Base-by-base conservation (phyloP, 495 filamentous ascomycete genomes). In the Lichenothelia convexa region DNA sequence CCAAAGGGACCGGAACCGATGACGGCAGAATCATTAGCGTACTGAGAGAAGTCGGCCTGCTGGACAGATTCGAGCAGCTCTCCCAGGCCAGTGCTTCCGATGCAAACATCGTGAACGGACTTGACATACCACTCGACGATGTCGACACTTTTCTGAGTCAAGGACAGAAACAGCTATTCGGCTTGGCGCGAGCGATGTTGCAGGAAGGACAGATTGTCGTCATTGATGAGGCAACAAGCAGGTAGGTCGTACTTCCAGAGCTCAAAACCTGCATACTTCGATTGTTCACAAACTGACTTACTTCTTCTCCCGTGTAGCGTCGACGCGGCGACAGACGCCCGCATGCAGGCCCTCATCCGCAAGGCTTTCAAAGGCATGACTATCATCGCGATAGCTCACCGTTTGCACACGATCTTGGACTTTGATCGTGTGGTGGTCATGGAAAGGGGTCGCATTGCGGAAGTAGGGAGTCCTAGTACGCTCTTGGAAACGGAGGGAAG, bases 1-100 rank as follows among this genome's bases (percentile, higher is more conserved):
- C 24, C 15, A 13, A 13, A 29, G 15, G 24, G 15, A 9, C 24
- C 11, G 4, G 9, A 6, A n/a, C 7, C 5, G 15, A 17, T 12
- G 80, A 93, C 44, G 55, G 57, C 2, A 77, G 79, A 45, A 71
- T 92, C 7, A 68, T 66, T 30, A 76, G 85, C 42, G 80, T 77
- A 1, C 62, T 93, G 1, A 63, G 73, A 30, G 73, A 80, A 2
- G 82, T 89, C 3, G 78, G 87, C 39, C 65, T 93, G 0, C 9
- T 33, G 11, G 9, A 11, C 9, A 29, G 15, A 13, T 13, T 29
- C 9, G 9, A 29, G 15, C n/a, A n/a, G n/a, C n/a, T n/a, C n/a
- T n/a, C n/a, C n/a, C 8, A 7, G 8, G 7, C 24, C 24, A 13
- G 13, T 27, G 7, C 24, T 13, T 27, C 24, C 24, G 24, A 27